Evolutionary conservation across 2,329 filamentous ascomycete genomes (phyloP).

Genomic region (Aspergillus sp.): DNA sequence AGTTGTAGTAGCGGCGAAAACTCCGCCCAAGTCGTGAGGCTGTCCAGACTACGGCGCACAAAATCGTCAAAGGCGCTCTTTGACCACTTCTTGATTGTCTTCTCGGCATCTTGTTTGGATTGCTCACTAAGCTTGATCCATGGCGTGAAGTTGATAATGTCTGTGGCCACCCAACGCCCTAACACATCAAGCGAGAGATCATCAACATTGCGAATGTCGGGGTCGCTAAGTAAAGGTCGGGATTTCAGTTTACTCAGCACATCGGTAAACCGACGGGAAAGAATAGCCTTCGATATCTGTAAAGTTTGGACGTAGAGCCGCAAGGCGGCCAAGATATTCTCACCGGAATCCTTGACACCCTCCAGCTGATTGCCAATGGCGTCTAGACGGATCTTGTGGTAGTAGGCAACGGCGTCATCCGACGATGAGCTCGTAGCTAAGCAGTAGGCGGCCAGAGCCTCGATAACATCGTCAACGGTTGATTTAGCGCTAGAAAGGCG

Average conservation of each 20-base stretch:
- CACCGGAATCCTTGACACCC: conserved; percentile 46
- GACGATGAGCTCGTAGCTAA: conserved; percentile 77
- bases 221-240: conserved; percentile 70
- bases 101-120: conserved; percentile 58
- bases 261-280: conserved; percentile 70
- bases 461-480: conserved; percentile 56
- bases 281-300: conserved; percentile 71
- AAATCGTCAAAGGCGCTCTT: conserved; percentile 60
- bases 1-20: conserved; percentile 69
- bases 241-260: conserved; percentile 68
- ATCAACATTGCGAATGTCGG: conserved; percentile 63
- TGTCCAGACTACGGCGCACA: conserved; percentile 61
- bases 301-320: conserved; percentile 75
- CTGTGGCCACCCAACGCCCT: conserved; percentile 75
- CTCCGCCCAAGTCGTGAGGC: conserved; percentile 60
- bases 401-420: conserved; percentile 74
- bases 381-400: conserved; percentile 70
- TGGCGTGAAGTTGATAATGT: conserved; percentile 80
- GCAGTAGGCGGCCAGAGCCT: conserved; percentile 78
- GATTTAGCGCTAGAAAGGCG: conserved; percentile 47
- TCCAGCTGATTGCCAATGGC: conserved; percentile 66
- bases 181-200: conserved; percentile 76
- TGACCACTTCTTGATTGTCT: conserved; percentile 65
- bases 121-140: conserved; percentile 82
- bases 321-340: conserved; percentile 64